Evolutionary conservation across 352 stramenopile species (phyloP).

Genomic region (Globisporangium orthogonon): DNA sequence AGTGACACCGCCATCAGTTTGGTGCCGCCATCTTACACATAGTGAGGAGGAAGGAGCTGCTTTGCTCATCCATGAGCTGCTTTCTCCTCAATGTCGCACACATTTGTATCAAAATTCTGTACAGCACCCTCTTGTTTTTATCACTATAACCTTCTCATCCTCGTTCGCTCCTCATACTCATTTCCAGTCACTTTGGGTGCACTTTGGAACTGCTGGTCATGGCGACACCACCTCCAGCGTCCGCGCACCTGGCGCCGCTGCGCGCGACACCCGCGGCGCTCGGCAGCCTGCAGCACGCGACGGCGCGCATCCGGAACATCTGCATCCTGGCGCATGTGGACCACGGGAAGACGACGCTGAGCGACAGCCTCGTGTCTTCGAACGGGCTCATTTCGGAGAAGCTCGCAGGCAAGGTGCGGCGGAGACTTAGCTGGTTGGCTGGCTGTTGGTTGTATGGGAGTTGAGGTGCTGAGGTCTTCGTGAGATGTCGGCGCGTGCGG

Average conservation of each 20-base stretch:
- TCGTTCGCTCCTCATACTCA: neutral
- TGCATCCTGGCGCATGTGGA: slow-evolving; percentile 95
- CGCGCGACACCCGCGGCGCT: slow-evolving; percentile 52
- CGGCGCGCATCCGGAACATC: slow-evolving; percentile 89
- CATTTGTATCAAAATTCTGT: too few species aligned
- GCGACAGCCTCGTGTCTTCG: slow-evolving; percentile 93
- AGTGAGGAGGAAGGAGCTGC: too few species aligned
- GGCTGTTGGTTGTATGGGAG: too few species aligned
- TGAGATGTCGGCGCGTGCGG: neutral
- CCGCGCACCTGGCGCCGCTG: slow-evolving; percentile 5
- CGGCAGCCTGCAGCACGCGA: slow-evolving; percentile 54
- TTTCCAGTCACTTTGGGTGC: neutral
- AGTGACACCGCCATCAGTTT: too few species aligned
- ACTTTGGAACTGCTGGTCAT: slow-evolving; percentile 5
- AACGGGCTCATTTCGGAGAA: slow-evolving; percentile 98
- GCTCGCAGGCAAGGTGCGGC: slow-evolving; percentile 88
- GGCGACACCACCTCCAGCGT: neutral
- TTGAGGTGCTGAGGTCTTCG: too few species aligned
- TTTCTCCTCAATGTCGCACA: too few species aligned
- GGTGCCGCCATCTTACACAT: too few species aligned
- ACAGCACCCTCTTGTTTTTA: too few species aligned
- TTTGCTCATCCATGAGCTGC: too few species aligned
- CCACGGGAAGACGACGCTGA: slow-evolving; percentile 91
- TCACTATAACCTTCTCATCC: neutral
- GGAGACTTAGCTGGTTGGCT: too few species aligned